These are phyloP conservation scores for Trichoderma citrinoviride DNA, from an alignment of 2,329 filamentous ascomycete genomes.

Conservation along the genomic window DNA sequence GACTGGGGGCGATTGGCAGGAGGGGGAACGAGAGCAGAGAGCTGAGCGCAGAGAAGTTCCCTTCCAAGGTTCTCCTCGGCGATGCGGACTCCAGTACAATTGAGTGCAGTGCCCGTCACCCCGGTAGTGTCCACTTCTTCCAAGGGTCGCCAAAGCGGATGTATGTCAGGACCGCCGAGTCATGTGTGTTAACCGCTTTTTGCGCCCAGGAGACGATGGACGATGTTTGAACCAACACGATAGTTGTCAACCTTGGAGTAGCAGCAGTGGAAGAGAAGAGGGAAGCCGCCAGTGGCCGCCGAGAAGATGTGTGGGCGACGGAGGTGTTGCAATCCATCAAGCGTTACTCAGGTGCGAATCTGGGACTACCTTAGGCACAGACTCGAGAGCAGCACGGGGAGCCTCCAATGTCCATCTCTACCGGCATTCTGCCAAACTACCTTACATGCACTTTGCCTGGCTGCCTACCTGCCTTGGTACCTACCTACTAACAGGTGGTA, in stretches of 20 bases:
- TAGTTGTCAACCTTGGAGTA: not conserved
- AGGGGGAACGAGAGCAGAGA: not conserved
- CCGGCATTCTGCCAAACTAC: too few species aligned
- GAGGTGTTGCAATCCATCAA: not conserved
- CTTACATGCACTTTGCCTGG: too few species aligned
- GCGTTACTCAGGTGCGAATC: not conserved
- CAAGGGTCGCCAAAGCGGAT: conserved; percentile 13
- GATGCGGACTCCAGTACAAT: not conserved
- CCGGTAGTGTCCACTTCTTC: conserved; percentile 11
- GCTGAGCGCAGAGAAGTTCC: not conserved
- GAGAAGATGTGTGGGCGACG: not conserved
- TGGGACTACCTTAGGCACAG: not conserved
- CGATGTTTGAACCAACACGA: conserved; percentile 4
- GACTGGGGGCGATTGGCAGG: conserved; percentile 4
- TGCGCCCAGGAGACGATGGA: conserved; percentile 8
- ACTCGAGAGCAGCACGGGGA: not conserved
- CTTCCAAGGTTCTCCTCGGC: conserved; percentile 10
- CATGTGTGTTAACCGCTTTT: conserved; percentile 18
- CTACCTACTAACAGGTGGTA: too few species aligned
- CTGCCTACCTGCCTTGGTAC: too few species aligned
- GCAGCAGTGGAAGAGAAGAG: not conserved
- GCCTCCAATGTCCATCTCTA: too few species aligned
- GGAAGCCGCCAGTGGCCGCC: not conserved
- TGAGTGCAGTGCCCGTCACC: not conserved
- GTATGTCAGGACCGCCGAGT: conserved; percentile 10